A percentile compares a stretch with the other conserved stretches of the same genome.
These are phyloP conservation scores for Pseudoscleropodium purum DNA, from an alignment of 225 moss, liverwort and hornwort species.

Conservation along the genomic window DNA sequence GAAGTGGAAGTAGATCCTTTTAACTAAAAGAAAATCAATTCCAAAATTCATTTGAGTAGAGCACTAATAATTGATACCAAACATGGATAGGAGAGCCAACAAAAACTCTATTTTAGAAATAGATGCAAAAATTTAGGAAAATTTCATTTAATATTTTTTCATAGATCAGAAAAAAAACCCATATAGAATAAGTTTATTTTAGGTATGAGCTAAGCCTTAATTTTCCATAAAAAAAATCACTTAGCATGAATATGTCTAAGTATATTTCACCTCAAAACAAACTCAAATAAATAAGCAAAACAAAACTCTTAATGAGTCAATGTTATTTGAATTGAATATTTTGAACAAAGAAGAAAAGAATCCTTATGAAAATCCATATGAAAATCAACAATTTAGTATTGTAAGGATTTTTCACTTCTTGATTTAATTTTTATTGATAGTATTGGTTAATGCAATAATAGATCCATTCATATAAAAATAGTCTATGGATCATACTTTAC, in stretches of 20 bases:
- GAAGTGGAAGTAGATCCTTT: not conserved
- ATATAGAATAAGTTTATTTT: too few relatives aligned
- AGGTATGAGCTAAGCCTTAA: too few relatives aligned
- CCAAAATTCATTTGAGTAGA: not conserved
- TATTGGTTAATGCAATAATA: not conserved
- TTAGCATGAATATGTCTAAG: accelerated
- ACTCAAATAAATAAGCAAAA: not conserved
- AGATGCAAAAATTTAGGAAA: not conserved
- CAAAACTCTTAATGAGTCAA: not conserved
- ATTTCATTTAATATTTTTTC: too few relatives aligned
- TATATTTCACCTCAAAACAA: not conserved
- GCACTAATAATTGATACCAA: not conserved
- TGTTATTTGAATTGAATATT: accelerated
- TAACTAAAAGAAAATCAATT: not conserved
- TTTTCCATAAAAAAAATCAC: not conserved
- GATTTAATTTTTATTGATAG: not conserved
- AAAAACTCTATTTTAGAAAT: not conserved
- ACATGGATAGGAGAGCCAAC: not conserved
- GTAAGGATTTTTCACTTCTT: not conserved
- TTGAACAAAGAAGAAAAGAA: not conserved
- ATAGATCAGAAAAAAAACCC: too few relatives aligned
- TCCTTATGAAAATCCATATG: too few relatives aligned
- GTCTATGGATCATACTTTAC: not conserved
- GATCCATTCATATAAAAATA: not conserved
- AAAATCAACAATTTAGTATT: too few relatives aligned